These are phyloP conservation scores for Stereocaulon alpinum DNA, from an alignment of 495 filamentous ascomycete genomes.

Conservation along the genomic window DNA sequence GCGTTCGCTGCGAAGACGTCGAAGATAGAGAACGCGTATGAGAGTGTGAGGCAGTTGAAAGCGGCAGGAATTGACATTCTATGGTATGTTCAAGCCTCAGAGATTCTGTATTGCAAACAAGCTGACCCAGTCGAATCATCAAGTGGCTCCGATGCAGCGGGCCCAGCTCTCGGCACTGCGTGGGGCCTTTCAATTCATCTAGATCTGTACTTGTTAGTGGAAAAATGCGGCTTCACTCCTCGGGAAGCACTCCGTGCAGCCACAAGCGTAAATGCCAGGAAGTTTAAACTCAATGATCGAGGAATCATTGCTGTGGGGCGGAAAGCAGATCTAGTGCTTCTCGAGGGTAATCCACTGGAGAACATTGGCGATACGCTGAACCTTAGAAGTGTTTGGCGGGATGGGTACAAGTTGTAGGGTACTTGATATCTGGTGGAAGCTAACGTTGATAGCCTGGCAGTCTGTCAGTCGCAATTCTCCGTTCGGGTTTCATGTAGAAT, in stretches of 20 bases:
- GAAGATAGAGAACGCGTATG: slow-evolving; percentile 4
- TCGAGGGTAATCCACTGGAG: slow-evolving; percentile 8
- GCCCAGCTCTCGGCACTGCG: not conserved
- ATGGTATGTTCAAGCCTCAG: not conserved
- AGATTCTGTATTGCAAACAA: not conserved
- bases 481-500: too few relatives aligned
- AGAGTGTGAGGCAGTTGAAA: slow-evolving; percentile 3
- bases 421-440: too few relatives aligned
- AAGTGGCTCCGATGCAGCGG: slow-evolving; percentile 3
- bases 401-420: slow-evolving; percentile 2
- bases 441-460: too few relatives aligned
- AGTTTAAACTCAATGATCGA: not conserved
- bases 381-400: not conserved
- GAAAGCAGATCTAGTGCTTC: slow-evolving; percentile 1
- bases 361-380: not conserved
- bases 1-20: not conserved
- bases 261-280: not conserved
- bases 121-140: not conserved
- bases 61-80: slow-evolving; percentile 5
- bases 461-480: too few relatives aligned
- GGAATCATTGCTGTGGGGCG: not conserved
- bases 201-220: not conserved
- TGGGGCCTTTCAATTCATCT: slow-evolving; percentile 4
- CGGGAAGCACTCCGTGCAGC: slow-evolving; percentile 7
- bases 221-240: not conserved